A percentile compares a stretch with the other conserved stretches of the same genome.
These are phyloP conservation scores for Acacia confusa DNA, from an alignment of 306 rosid genomes.

Conservation along the genomic window DNA sequence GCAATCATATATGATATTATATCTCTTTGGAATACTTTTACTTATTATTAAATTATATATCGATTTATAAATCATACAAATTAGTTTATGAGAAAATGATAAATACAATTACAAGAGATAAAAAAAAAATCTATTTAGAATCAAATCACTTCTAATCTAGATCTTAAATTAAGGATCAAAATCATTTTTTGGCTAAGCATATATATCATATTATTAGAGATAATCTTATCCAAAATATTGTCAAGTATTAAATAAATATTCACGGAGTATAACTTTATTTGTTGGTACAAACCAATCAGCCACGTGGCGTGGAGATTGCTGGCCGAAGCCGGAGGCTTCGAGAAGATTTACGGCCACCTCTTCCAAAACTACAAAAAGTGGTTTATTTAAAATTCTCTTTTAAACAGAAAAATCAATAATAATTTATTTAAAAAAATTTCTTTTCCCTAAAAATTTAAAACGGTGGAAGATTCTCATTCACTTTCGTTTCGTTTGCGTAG, in stretches of 20 bases:
- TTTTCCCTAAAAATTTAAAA: not conserved
- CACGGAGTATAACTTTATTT: not conserved
- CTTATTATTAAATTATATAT: too few species aligned
- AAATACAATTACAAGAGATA: too few species aligned
- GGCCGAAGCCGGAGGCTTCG: constrained; percentile 41
- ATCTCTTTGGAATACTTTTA: too few species aligned
- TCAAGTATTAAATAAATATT: fast-evolving
- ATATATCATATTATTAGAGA: fast-evolving
- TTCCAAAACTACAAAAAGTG: not conserved
- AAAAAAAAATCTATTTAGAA: too few species aligned
- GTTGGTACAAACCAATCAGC: not conserved
- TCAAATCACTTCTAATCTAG: too few species aligned
- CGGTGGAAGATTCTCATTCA: constrained; percentile 25
- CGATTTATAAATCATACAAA: too few species aligned
- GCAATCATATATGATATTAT: too few species aligned
- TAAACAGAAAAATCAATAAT: not conserved
- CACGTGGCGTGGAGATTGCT: constrained; percentile 8
- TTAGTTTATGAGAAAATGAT: fast-evolving
- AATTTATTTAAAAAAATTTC: not conserved
- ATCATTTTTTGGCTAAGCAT: too few species aligned
- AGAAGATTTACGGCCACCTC: constrained; percentile 18
- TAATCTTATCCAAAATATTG: too few species aligned
- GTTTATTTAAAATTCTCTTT: not conserved
- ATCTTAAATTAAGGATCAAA: too few species aligned
- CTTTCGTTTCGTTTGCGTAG: constrained; percentile 32